Evolutionary conservation across 345 rosid genomes (phyloP), one percentile per base, ranked within the genome.

Genomic region (Boechera divaricarpa): DNA sequence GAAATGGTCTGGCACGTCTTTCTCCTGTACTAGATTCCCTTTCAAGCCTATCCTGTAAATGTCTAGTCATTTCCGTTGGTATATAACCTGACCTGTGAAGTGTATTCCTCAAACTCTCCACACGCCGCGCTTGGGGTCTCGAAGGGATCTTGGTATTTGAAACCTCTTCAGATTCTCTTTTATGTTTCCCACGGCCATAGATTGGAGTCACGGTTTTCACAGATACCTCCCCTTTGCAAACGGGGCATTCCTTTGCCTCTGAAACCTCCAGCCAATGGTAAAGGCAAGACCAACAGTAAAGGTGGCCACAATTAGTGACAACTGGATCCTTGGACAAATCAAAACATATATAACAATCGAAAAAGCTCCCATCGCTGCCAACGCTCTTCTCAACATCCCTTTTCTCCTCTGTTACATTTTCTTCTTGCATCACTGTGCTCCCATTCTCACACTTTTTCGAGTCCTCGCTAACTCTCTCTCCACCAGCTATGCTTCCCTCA

Each of bases 281-380:
- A 62, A 92, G 82, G 82, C 99, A 94, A 36, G 95, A 80, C 99
- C 99, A 92, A 72, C 98, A 94, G 81, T 81, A 94, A 72, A 94
- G 84, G 77, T 94, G 98, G 49, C 98, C 98, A 55, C 98, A 94
- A 61, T 87, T 87, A 0, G 98, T 92, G 3, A 94, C 89, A 13
- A 94, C 97, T 4, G 98, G 98, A 4, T 94, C 98, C 53, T 79
- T 85, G 6, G 92, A 85, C 79, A 87, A 73, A 41, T 94, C 97
- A 48, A 92, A 80, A 78, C 98, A 94, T 33, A 94, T 85, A 59
- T 87, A 85, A 70, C 95, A 91, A 72, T 88, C 89, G 15, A 88
- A 90, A 75, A 87, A 94, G 73, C 95, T 87, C 77, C 91, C 92
- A 24, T 87, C 93, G 73, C 60, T 82, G 39, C 83, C 81, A 67